A percentile compares a stretch with the other conserved stretches of the same genome.
phyloP scores from a whole-genome alignment of 306 rosid genomes.

The Inga leiocalycina region DNA sequence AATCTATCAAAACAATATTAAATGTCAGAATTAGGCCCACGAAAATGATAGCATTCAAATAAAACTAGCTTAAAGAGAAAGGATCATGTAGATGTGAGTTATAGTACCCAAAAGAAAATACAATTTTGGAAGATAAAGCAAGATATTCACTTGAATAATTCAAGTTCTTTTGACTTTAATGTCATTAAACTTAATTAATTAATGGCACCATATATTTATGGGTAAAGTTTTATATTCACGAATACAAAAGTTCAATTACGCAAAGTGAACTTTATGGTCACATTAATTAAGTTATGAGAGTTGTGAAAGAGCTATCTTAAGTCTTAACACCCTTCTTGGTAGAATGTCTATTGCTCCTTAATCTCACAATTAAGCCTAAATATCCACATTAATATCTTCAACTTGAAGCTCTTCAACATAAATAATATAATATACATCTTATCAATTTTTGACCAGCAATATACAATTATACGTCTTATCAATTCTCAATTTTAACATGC shows the following conservation, averaged over 20 bases:
- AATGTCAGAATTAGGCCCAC: neutral
- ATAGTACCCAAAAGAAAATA: too few relatives aligned
- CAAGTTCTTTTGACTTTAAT: neutral
- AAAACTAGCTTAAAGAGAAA: neutral
- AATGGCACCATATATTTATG: neutral
- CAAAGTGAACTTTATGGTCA: neutral
- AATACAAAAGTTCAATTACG: neutral
- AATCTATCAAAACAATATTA: neutral
- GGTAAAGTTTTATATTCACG: neutral
- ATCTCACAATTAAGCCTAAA: conserved; percentile 1
- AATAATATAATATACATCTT: neutral
- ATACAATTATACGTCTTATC: neutral
- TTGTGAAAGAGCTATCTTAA: neutral
- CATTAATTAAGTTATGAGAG: neutral
- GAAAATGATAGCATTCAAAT: neutral
- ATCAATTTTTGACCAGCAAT: neutral
- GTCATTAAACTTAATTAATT: neutral
- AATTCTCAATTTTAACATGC: neutral
- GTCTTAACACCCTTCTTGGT: neutral
- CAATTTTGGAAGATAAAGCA: neutral
- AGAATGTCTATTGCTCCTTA: neutral
- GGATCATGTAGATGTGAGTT: neutral
- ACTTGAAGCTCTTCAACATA: neutral
- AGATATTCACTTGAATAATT: neutral
- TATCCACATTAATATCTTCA: neutral